Base-by-base conservation (phyloP, 1,139 yeast species). In the Suhomyces terraborum region DNA sequence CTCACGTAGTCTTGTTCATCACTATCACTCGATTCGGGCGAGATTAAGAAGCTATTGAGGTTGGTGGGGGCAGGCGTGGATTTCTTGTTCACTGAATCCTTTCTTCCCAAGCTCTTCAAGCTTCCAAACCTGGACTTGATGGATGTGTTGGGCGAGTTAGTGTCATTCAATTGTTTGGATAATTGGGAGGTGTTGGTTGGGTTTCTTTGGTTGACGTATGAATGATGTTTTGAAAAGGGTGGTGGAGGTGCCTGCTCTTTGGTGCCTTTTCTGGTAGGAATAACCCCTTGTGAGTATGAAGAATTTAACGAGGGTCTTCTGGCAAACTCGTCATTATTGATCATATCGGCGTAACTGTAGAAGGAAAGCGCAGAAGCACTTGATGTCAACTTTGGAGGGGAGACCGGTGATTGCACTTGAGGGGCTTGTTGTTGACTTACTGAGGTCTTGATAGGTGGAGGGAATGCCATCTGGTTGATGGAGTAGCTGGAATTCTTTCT, bases 271-370 rank as follows among this genome's bases (percentile, higher is more conserved):
- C 42, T 18, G 30, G 65, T 56, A 23, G 71, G 69, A 14, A 62
- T 52, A 10, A 55, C 43, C 3, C 67, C 65, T 36, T 63, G 69
- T 20, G 66, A 58, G 48, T 59, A 61, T 14, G 66, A 57, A 32
- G 59, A 63, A 38, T 61, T 64, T 51, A 66, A 64, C 14, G 82
- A 72, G 17, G 88, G 88, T 59, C 87, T 73, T 57, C 83, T 74
- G 29, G 76, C 66, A 46, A 65, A 67, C 58, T 72, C 86, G 57
- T 84, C 89, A 54, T 75, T 80, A 50, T 70, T 76, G 47, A 86
- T 75, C 74, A 87, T 76, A 53, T 87, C 95, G 4, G 93, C 95
- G 59, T 84, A 87, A 4, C 91, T 82, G 56, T 80, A 84, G 59
- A 86, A 86, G 35, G 82, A 78, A 30, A 85, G 67, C 1, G 81